These are phyloP conservation scores for Papiliotrema fonsecae DNA, from an alignment of 1,284 basidiomycete species.

Conservation along the genomic window DNA sequence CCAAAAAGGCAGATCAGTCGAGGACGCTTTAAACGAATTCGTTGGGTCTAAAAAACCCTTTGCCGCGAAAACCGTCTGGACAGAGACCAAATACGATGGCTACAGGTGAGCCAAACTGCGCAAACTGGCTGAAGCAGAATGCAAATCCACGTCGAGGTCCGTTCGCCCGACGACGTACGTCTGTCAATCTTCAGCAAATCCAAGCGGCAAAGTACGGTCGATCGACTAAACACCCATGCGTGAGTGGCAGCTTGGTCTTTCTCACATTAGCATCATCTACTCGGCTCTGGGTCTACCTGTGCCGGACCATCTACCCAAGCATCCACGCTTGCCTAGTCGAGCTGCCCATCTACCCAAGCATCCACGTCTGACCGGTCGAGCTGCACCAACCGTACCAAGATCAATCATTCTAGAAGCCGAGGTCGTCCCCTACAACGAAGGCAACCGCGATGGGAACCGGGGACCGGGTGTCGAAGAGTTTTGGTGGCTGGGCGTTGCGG, in stretches of 20 bases:
- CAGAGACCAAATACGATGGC: conserved; percentile 86
- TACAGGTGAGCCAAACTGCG: conserved; percentile 55
- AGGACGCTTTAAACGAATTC: conserved; percentile 57
- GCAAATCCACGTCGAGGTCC: conserved; percentile 71
- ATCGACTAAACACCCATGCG: conserved; percentile 65
- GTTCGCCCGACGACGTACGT: conserved; percentile 43
- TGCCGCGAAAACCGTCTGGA: conserved; percentile 58
- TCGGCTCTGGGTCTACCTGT: conserved; percentile 56
- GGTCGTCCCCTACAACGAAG: conserved; percentile 72
- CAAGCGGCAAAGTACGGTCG: conserved; percentile 68
- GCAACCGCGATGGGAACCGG: conserved; percentile 29
- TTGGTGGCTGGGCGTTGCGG: conserved; percentile 42
- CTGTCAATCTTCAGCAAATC: conserved; percentile 82
- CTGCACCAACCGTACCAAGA: conserved; percentile 25
- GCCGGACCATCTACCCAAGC: conserved; percentile 13
- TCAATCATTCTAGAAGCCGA: conserved; percentile 77
- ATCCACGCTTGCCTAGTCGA: conserved; percentile 13
- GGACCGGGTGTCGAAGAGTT: conserved; percentile 51
- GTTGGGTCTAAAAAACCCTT: conserved; percentile 7
- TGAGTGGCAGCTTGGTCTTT: conserved; percentile 38
- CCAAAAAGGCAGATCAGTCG: conserved; percentile 60
- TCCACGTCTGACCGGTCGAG: conserved; percentile 8
- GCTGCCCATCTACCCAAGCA: conserved; percentile 15
- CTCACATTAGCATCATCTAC: conserved; percentile 55
- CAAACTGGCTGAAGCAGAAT: conserved; percentile 37